Conservation (phyloP, 306 rosid genomes). For the Rubus parviflorus region DNA sequence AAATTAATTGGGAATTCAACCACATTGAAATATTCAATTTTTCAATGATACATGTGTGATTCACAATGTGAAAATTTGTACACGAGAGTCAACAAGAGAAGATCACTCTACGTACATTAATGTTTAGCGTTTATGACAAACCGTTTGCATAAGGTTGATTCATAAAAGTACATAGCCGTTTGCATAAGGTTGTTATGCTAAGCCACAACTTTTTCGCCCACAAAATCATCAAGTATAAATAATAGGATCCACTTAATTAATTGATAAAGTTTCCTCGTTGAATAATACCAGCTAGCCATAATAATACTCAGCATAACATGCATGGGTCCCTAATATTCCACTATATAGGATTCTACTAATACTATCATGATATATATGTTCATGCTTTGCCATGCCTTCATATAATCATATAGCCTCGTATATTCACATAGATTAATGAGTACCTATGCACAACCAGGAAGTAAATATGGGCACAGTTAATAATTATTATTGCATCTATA, state of each 20-base stretch:
- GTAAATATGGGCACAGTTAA: no score
- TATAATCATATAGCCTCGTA: no score
- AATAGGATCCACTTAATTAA: not conserved
- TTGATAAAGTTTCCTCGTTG: not conserved
- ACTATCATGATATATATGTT: not conserved
- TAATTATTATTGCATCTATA: no score
- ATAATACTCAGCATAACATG: not conserved
- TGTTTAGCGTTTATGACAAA: no score
- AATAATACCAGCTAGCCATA: not conserved
- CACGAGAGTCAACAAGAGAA: not conserved
- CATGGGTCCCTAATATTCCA: not conserved
- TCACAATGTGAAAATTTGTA: not conserved
- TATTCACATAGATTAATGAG: no score
- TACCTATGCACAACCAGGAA: no score
- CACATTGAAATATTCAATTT: not conserved
- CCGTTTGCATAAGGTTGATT: not conserved
- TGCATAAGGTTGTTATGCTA: not conserved
- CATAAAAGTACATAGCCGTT: not conserved
- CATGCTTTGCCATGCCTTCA: not conserved
- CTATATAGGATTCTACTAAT: not conserved
- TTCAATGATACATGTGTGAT: no score
- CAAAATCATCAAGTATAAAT: not conserved
- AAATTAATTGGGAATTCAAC: not conserved
- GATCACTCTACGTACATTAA: no score
- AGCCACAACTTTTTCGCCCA: not conserved